These are phyloP conservation scores for Rhynchosporium graminicola DNA, from an alignment of 2,329 filamentous ascomycete species.

Conservation along the genomic window DNA sequence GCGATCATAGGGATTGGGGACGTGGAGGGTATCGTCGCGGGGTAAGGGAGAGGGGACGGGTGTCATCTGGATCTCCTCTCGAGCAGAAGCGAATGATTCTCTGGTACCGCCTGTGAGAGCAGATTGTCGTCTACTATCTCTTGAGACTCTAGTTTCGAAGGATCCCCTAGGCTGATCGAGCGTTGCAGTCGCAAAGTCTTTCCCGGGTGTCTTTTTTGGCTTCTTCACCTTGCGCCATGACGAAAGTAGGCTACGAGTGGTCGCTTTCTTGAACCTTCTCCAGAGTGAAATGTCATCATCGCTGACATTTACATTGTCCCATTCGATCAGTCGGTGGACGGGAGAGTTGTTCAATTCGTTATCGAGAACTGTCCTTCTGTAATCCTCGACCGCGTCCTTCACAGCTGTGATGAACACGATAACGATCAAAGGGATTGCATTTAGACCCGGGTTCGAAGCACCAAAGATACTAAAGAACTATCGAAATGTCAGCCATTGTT, in stretches of 20 bases:
- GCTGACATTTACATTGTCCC: slow-evolving; percentile 89
- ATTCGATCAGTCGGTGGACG: slow-evolving; percentile 84
- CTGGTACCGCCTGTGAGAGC: slow-evolving; percentile 41
- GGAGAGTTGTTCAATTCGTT: slow-evolving; percentile 95
- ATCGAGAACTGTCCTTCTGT: slow-evolving; percentile 85
- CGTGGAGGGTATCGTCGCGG: slow-evolving; percentile 39
- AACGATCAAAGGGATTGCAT: slow-evolving; percentile 87
- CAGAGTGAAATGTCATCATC: slow-evolving; percentile 84
- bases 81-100: slow-evolving; percentile 54
- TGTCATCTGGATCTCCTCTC: slow-evolving; percentile 89
- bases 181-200: slow-evolving; percentile 29
- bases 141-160: slow-evolving; percentile 56
- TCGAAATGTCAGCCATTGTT: slow-evolving; percentile 34
- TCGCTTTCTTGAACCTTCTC: slow-evolving; percentile 90
- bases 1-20: slow-evolving; percentile 39
- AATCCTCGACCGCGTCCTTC: slow-evolving; percentile 96
- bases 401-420: slow-evolving; percentile 86
- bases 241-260: slow-evolving; percentile 42
- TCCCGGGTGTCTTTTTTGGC: slow-evolving; percentile 46
- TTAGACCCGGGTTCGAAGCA: slow-evolving; percentile 83
- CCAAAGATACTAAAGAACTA: slow-evolving; percentile 98
- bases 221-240: slow-evolving; percentile 52
- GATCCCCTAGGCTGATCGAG: slow-evolving; percentile 48
- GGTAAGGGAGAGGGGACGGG: slow-evolving; percentile 82
- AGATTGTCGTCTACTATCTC: slow-evolving; percentile 28